Evolutionary conservation across 2,329 filamentous ascomycete species (phyloP).

Genomic region (Talaromyces amestolkiae): DNA sequence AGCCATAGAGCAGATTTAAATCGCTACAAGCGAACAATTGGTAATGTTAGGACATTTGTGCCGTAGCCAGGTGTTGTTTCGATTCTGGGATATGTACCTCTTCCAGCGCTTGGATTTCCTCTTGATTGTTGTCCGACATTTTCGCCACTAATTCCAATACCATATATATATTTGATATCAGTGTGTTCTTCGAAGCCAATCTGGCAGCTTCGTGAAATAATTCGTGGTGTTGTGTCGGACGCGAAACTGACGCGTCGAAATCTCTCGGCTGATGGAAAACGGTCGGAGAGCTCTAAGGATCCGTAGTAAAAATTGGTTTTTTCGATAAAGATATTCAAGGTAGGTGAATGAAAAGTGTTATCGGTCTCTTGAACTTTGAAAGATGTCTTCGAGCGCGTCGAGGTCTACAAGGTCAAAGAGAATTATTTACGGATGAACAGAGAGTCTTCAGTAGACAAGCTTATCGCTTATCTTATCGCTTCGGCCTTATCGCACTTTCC

Average conservation of each 20-base stretch:
- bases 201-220: neutral
- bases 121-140: constrained; percentile 16
- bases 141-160: neutral
- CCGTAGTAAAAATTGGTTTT: neutral
- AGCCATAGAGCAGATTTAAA: constrained; percentile 85
- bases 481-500: neutral
- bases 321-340: neutral
- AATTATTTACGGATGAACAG: neutral
- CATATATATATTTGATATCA: neutral
- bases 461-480: neutral
- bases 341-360: neutral
- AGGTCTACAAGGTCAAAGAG: neutral
- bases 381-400: neutral
- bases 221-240: neutral
- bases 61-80: neutral
- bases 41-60: neutral
- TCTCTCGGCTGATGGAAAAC: no score
- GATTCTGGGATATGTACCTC: constrained; percentile 7
- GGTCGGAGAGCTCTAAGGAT: neutral
- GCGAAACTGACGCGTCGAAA: neutral
- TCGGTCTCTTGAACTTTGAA: no score
- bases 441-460: neutral
- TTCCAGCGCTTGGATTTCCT: constrained; percentile 12
- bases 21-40: constrained; percentile 52
- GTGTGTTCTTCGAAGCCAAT: neutral